Conservation (phyloP, 495 filamentous ascomycete genomes). For the Aspergillus sclerotiicarbonarius region DNA sequence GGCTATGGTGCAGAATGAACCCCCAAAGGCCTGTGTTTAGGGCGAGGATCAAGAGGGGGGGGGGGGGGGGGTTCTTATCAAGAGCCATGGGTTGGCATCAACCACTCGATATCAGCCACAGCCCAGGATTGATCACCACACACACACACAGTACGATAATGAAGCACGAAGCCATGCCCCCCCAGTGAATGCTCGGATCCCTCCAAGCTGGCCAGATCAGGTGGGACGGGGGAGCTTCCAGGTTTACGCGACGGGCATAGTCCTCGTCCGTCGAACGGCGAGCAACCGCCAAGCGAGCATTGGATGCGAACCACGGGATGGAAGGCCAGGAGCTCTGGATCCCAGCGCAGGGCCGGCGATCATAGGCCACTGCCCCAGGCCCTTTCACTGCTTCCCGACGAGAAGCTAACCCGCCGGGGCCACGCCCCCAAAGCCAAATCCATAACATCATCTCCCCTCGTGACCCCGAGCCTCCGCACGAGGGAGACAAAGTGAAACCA, state of each 20-base stretch:
- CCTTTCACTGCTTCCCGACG: background rate
- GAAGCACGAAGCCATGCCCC: background rate
- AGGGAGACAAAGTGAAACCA: background rate
- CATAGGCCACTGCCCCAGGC: background rate
- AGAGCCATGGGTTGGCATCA: background rate
- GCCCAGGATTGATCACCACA: background rate
- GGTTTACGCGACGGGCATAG: background rate
- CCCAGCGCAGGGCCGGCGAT: background rate
- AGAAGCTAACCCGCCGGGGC: background rate
- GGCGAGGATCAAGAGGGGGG: background rate
- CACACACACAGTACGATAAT: background rate
- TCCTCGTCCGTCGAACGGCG: background rate
- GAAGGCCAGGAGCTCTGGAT: background rate
- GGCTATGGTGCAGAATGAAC: background rate
- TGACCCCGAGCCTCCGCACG: constrained; percentile 12
- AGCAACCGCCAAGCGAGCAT: background rate
- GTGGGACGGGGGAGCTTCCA: background rate
- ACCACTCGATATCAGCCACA: background rate
- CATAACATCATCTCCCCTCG: constrained; percentile 14
- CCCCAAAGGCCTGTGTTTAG: background rate
- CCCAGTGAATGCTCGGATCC: background rate
- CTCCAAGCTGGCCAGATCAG: background rate
- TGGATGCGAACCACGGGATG: background rate
- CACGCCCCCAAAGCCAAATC: background rate
- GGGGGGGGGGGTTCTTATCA: background rate